These are phyloP conservation scores for Amaranthus tricolor DNA, from an alignment of 179 eudicot genomes.

Conservation along the genomic window DNA sequence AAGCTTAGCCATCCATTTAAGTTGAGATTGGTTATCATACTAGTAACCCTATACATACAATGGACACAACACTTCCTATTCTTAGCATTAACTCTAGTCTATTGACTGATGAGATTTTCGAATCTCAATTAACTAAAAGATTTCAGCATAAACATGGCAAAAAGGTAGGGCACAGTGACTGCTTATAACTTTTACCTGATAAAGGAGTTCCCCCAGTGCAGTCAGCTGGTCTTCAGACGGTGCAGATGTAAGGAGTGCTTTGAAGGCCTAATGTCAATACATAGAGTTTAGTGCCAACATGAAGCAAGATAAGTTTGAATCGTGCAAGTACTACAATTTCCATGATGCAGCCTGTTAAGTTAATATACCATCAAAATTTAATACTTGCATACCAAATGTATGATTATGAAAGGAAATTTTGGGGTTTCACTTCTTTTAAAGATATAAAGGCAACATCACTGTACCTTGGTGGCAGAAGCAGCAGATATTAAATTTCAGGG, in stretches of 20 bases:
- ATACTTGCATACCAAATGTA: not conserved
- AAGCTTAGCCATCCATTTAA: too few relatives aligned
- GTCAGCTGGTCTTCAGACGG: conserved; percentile 83
- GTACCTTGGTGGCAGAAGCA: not conserved
- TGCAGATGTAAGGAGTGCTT: conserved; percentile 84
- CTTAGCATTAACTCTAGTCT: not conserved
- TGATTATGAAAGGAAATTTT: too few relatives aligned
- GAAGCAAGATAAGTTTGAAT: conserved; percentile 10
- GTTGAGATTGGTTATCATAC: too few relatives aligned
- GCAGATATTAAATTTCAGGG: not conserved
- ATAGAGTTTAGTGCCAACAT: conserved; percentile 14
- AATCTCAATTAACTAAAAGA: not conserved
- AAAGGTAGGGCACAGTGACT: not conserved
- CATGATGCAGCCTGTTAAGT: not conserved
- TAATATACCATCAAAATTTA: not conserved
- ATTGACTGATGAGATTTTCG: not conserved
- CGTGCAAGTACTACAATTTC: not conserved
- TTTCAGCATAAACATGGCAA: not conserved
- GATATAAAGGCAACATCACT: not conserved
- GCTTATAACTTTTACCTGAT: conserved; percentile 59
- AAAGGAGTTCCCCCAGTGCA: conserved; percentile 83
- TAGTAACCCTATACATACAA: too few relatives aligned
- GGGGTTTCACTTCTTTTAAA: too few relatives aligned
- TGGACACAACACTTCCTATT: not conserved
- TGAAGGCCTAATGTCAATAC: conserved; percentile 69